Base-by-base conservation (phyloP, 495 filamentous ascomycete species). In the Apodospora peruviana region DNA sequence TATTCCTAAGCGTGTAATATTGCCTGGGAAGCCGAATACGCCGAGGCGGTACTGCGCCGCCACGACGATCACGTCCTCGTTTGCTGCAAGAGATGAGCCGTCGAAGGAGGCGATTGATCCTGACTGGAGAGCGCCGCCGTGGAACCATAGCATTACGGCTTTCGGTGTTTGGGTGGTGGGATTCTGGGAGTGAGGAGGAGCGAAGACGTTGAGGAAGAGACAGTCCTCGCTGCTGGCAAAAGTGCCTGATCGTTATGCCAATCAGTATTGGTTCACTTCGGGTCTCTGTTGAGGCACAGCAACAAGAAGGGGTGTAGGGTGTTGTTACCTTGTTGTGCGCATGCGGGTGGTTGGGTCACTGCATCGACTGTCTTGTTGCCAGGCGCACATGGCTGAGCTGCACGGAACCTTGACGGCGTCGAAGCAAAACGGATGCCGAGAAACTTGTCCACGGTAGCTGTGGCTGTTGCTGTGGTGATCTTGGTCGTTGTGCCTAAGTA, bases 11-110 rank as follows among this genome's bases (percentile, higher is more conserved):
- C n/a, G n/a, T 1, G 46, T 16, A 10, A 48, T 36, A 29, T 48
- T 48, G 12, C 46, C 46, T n/a, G 46, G 46, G 18, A 48, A 48
- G 5, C 46, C 46, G 16, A 48, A 48, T 4, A 48, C 46, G n/a
- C 46, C 46, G 7, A 48, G 19, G 16, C 46, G 46, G 20, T 48
- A 48, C 12, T 48, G 36, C 0, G 46, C 22, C 16, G 36, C 37
- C 4, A 48, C 22, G n/a, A 48, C 23, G 9, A 48, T 19, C 0
- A 48, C 37, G 24, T 48, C 37, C 0, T 40, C 46, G 23, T 48
- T 48, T 12, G 46, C 46, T 0, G 46, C 46, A 4, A 48, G 46
- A 32, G 23, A 18, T 10, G 46, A 48, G 7, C 46, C 46, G 23
- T 48, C 46, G 22, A 27, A 25, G 7, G 8, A 16, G 17, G 35